Conservation (phyloP, 306 rosid genomes). For the Fragaria iinumae region DNA sequence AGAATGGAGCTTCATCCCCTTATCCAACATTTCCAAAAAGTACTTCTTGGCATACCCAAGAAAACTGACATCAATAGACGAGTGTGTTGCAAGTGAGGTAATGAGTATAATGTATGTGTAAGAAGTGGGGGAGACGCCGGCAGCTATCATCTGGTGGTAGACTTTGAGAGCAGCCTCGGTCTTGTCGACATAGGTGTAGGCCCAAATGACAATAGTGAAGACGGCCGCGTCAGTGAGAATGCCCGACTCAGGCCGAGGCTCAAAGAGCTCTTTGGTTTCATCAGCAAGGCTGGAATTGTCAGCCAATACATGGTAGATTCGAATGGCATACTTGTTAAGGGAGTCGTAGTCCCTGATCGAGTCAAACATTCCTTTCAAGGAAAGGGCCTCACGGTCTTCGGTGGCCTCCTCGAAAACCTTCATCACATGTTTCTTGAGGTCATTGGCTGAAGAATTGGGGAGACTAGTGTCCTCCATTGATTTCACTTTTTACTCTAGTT, state of each 20-base stretch:
- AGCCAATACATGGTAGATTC: too few species aligned
- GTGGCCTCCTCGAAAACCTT: neutral
- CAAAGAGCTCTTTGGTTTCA: neutral
- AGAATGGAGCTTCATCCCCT: neutral
- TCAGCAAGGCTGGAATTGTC: too few species aligned
- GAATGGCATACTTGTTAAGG: too few species aligned
- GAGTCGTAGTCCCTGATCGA: too few species aligned
- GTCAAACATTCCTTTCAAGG: too few species aligned
- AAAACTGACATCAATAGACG: neutral
- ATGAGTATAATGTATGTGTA: neutral
- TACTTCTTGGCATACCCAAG: neutral
- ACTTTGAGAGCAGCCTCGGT: neutral
- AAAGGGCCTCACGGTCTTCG: neutral
- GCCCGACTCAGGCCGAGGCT: neutral
- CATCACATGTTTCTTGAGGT: neutral
- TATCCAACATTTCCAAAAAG: neutral
- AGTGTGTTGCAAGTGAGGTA: neutral
- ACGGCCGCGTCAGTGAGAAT: neutral
- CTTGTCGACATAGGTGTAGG: neutral
- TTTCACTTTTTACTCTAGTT: too few species aligned
- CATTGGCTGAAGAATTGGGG: neutral
- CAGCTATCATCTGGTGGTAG: too few species aligned
- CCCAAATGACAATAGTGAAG: too few species aligned
- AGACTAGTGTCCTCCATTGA: neutral
- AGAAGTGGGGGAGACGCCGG: neutral